Evolutionary conservation across 139 green algal species (phyloP).

Genomic region (Micractinium sp.): DNA sequence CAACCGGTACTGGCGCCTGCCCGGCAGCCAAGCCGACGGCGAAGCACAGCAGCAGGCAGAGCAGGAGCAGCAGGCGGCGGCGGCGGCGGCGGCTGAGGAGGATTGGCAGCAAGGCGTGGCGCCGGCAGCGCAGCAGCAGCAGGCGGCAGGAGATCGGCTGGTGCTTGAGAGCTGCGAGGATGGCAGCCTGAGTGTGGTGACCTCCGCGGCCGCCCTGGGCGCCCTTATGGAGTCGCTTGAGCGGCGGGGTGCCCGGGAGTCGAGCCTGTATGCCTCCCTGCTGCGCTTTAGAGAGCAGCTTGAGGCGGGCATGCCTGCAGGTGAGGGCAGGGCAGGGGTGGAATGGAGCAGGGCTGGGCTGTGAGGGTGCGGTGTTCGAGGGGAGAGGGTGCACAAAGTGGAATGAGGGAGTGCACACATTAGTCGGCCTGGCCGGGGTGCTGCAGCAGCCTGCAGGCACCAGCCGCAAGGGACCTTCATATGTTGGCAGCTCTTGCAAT

Average conservation of each 20-base stretch:
- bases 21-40: not conserved
- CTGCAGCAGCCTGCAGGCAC: no score
- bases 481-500: no score
- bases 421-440: no score
- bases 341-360: not conserved
- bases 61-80: not conserved
- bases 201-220: slow-evolving; percentile 50
- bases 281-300: slow-evolving; percentile 30
- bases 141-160: not conserved
- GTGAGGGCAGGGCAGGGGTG: slow-evolving; percentile 13
- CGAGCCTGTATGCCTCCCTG: slow-evolving; percentile 49
- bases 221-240: slow-evolving; percentile 62
- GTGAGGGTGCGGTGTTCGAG: not conserved
- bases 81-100: not conserved
- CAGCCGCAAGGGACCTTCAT: no score
- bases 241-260: slow-evolving; percentile 63
- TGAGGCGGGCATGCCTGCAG: slow-evolving; percentile 46
- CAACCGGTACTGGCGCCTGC: slow-evolving; percentile 82
- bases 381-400: not conserved
- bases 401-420: no score
- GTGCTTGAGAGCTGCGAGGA: slow-evolving; percentile 50
- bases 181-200: slow-evolving; percentile 58
- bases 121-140: not conserved
- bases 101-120: not conserved
- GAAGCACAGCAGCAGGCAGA: not conserved